Percentiles rank a stretch among this genome's conserved stretches.
These are phyloP conservation scores for Podospora anserina DNA, from an alignment of 495 filamentous ascomycete species.

Conservation along the genomic window DNA sequence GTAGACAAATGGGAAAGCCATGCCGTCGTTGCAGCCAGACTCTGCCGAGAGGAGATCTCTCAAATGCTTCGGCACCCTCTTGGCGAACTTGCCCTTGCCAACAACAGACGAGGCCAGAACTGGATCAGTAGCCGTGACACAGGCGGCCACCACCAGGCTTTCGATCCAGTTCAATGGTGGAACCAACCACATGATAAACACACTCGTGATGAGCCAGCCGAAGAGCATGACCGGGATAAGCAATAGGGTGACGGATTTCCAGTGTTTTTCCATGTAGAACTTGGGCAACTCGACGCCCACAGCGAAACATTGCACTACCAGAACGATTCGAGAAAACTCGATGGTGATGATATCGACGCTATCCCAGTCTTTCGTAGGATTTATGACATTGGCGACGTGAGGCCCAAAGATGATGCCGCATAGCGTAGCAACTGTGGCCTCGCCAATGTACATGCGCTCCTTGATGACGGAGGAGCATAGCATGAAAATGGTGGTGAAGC, in stretches of 20 bases:
- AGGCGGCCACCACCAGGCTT: slow-evolving; percentile 80
- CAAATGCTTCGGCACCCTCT: slow-evolving; percentile 94
- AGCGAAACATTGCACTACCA: slow-evolving; percentile 99
- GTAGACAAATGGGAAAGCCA: slow-evolving; percentile 99
- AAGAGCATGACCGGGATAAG: slow-evolving; percentile 96
- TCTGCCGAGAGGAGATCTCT: slow-evolving; percentile 94
- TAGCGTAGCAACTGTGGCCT: slow-evolving; percentile 93
- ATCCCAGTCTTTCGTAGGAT: slow-evolving; percentile 74
- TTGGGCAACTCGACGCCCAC: slow-evolving; percentile 98
- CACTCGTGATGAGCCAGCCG: slow-evolving; percentile 89
- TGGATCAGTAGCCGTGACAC: slow-evolving; percentile 96
- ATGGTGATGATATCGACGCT: slow-evolving; percentile 93
- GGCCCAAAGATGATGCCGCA: slow-evolving; percentile 98
- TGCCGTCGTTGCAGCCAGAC: slow-evolving; percentile 98
- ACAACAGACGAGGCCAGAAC: slow-evolving; percentile 97
- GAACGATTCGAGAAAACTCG: slow-evolving; percentile 93
- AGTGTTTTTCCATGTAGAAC: slow-evolving; percentile 97
- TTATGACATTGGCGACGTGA: slow-evolving; percentile 86
- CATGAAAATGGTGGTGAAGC: slow-evolving; percentile 98
- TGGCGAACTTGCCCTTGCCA: slow-evolving; percentile 97
- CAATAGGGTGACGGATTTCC: slow-evolving; percentile 85
- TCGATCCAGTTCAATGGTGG: slow-evolving; percentile 80
- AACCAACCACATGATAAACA: slow-evolving; percentile 98
- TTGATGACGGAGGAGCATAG: slow-evolving; percentile 96
- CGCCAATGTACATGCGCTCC: slow-evolving; percentile 96